Conservation (phyloP, 2,329 filamentous ascomycete species). For the Tolypocladium tundrense region DNA sequence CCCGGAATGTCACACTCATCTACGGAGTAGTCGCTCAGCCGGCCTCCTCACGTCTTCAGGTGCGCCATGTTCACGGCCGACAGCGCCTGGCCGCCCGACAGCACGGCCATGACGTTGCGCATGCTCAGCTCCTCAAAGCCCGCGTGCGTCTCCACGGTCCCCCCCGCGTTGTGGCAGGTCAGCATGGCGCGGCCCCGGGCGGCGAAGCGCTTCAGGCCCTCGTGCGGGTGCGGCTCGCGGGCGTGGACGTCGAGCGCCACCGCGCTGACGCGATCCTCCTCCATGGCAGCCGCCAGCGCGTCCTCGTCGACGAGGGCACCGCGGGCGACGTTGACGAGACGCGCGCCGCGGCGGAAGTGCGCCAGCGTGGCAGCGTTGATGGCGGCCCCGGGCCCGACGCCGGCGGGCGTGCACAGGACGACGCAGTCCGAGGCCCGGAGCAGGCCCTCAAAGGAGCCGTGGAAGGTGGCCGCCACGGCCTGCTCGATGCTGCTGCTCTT, state of each 20-base stretch:
- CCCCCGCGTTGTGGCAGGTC: slow-evolving; percentile 59
- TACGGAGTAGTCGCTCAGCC: slow-evolving; percentile 2
- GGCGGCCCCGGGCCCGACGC: slow-evolving; percentile 24
- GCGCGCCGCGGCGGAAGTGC: slow-evolving; percentile 41
- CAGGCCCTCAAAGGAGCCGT: slow-evolving; percentile 39
- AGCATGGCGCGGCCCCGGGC: slow-evolving; percentile 39
- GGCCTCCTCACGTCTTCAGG: slow-evolving; percentile 15
- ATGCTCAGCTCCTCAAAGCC: slow-evolving; percentile 58
- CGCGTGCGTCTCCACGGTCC: slow-evolving; percentile 55
- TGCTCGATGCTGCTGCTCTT: slow-evolving; percentile 32
- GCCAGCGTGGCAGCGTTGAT: slow-evolving; percentile 37
- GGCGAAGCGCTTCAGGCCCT: slow-evolving; percentile 30
- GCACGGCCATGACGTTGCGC: slow-evolving; percentile 53
- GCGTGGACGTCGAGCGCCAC: slow-evolving; percentile 57
- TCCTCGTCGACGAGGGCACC: slow-evolving; percentile 56
- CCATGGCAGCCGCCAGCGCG: slow-evolving; percentile 49
- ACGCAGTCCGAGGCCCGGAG: slow-evolving; percentile 46
- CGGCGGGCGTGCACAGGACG: slow-evolving; percentile 49
- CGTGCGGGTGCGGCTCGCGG: slow-evolving; percentile 45
- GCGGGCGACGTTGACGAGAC: slow-evolving; percentile 57
- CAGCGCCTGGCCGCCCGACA: slow-evolving; percentile 38
- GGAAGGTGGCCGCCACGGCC: slow-evolving; percentile 35
- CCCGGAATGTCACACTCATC: background rate
- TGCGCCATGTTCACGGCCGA: slow-evolving; percentile 55
- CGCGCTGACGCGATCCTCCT: slow-evolving; percentile 35